These are phyloP conservation scores for Puccinia novopanici DNA, from an alignment of 1,284 basidiomycete genomes.

Conservation along the genomic window DNA sequence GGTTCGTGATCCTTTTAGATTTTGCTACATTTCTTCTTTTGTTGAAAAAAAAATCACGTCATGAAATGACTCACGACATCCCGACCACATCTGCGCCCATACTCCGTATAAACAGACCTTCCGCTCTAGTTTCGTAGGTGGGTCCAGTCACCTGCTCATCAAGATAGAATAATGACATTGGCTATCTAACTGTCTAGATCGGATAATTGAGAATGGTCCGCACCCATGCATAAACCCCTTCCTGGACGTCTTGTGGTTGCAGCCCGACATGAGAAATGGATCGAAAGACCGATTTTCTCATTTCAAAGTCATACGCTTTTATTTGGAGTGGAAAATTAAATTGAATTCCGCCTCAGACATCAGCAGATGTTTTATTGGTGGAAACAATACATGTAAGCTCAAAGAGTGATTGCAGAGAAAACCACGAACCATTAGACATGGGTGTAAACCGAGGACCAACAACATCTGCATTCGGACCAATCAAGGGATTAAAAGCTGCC, in stretches of 20 bases:
- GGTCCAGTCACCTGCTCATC: constrained; percentile 60
- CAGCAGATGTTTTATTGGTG: background rate
- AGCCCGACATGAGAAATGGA: constrained; percentile 54
- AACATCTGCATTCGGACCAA: constrained; percentile 68
- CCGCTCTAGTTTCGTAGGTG: constrained; percentile 79
- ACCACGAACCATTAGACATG: constrained; percentile 72
- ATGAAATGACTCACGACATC: constrained; percentile 39
- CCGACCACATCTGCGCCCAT: constrained; percentile 64
- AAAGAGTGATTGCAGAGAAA: background rate
- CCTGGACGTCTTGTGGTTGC: constrained; percentile 64
- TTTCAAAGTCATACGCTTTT: constrained; percentile 45
- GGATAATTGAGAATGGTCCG: constrained; percentile 61
- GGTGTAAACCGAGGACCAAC: constrained; percentile 72
- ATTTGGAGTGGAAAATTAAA: background rate
- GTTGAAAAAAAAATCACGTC: background rate
- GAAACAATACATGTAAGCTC: background rate
- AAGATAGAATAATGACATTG: background rate
- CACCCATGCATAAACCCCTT: constrained; percentile 83
- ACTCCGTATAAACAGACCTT: constrained; percentile 72
- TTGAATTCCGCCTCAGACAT: background rate
- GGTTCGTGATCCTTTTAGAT: background rate
- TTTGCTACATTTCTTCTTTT: background rate
- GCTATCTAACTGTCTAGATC: background rate
- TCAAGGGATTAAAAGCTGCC: constrained; percentile 71
- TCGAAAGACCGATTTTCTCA: constrained; percentile 48